Percentiles rank a stretch among this genome's conserved stretches.
Conservation (phyloP, 2,329 filamentous ascomycete species). For the Pyrenophora tritici-repentis region DNA sequence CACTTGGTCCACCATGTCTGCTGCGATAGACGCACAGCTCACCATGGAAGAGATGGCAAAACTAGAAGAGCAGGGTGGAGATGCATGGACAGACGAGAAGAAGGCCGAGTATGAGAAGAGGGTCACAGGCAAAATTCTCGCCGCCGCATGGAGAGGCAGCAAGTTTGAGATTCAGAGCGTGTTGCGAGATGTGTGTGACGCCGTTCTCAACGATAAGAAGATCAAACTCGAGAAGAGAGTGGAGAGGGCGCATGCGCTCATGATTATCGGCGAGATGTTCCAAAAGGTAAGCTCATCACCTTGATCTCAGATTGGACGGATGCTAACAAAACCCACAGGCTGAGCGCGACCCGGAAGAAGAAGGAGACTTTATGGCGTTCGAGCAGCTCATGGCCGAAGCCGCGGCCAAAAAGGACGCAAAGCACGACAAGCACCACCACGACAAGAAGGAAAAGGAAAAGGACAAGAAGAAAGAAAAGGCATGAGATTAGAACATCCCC, state of each 20-base stretch:
- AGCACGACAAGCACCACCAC: conserved; percentile 72
- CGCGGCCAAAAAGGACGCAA: conserved; percentile 87
- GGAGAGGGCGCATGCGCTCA: conserved; percentile 86
- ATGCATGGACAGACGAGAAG: conserved; percentile 98
- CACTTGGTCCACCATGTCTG: conserved; percentile 96
- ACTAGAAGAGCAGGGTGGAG: conserved; percentile 89
- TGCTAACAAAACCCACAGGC: conserved; percentile 60
- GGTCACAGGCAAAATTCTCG: conserved; percentile 97
- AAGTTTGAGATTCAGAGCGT: conserved; percentile 99
- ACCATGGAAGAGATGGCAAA: conserved; percentile 99
- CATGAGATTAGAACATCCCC: conserved; percentile 13
- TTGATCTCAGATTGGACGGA: not conserved
- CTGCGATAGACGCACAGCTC: conserved; percentile 94
- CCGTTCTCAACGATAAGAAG: conserved; percentile 77
- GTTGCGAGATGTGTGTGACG: conserved; percentile 90
- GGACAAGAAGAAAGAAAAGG: conserved; percentile 37
- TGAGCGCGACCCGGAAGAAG: conserved; percentile 87
- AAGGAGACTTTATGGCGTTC: conserved; percentile 98
- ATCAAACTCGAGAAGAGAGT: conserved; percentile 82
- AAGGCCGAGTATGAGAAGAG: conserved; percentile 93
- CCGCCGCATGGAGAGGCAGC: conserved; percentile 92
- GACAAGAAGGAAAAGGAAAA: conserved; percentile 41
- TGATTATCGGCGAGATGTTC: conserved; percentile 88
- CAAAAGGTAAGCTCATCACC: conserved; percentile 66
- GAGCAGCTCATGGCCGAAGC: conserved; percentile 97